These are phyloP conservation scores for Panicum miliaceum DNA, from an alignment of 176 grass and related monocot species.

Conservation along the genomic window DNA sequence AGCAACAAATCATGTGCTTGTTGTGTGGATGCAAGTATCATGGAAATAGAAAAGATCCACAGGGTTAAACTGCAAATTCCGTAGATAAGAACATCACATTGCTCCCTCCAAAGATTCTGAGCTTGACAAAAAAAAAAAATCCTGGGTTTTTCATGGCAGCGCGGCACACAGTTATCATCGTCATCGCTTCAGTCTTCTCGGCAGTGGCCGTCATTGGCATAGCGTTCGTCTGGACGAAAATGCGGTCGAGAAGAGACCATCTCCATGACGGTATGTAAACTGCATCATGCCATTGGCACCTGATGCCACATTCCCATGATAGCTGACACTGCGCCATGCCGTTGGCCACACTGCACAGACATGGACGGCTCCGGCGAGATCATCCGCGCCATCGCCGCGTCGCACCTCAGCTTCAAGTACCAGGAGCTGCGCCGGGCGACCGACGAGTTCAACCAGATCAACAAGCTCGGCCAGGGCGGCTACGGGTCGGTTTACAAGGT, in stretches of 20 bases:
- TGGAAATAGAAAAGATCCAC: background rate
- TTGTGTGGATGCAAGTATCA: background rate
- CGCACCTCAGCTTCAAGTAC: slow-evolving; percentile 70
- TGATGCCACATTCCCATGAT: background rate
- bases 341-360: slow-evolving; percentile 23
- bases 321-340: background rate
- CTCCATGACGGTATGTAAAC: slow-evolving; percentile 48
- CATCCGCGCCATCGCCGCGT: slow-evolving; percentile 66
- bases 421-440: slow-evolving; percentile 66
- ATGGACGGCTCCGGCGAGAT: slow-evolving; percentile 58
- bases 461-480: slow-evolving; percentile 83
- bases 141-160: slow-evolving; percentile 51
- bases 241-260: slow-evolving; percentile 41
- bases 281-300: background rate
- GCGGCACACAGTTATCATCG: slow-evolving; percentile 45
- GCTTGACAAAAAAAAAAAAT: too few species aligned
- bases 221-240: slow-evolving; percentile 54
- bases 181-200: slow-evolving; percentile 41
- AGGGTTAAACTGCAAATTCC: background rate
- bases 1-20: background rate
- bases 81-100: background rate
- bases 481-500: slow-evolving; percentile 89
- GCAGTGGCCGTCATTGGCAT: slow-evolving; percentile 45
- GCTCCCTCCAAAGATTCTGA: background rate
- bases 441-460: slow-evolving; percentile 66